These are phyloP conservation scores for Taphrina flavorubra DNA, from an alignment of 1,139 yeast species.

Conservation along the genomic window DNA sequence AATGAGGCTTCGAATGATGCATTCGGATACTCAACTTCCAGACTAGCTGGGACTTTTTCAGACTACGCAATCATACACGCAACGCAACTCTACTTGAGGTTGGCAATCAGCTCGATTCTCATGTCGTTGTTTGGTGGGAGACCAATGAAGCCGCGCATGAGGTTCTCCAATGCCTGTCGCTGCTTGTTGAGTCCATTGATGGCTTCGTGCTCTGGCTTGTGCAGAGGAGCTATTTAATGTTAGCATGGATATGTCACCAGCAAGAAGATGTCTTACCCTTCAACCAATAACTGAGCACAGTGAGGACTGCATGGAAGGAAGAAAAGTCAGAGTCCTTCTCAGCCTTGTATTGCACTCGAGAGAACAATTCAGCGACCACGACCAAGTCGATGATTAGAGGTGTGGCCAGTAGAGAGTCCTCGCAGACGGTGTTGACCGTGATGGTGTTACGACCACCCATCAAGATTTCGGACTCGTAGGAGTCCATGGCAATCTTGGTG, in stretches of 20 bases:
- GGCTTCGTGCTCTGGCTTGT: conserved; percentile 69
- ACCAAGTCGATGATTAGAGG: conserved; percentile 92
- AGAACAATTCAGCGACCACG: conserved; percentile 84
- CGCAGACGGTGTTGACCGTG: conserved; percentile 93
- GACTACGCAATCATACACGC: too few relatives aligned
- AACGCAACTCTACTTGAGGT: not conserved
- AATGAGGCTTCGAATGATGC: too few relatives aligned
- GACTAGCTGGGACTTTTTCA: conserved; percentile 13
- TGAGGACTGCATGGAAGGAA: conserved; percentile 79
- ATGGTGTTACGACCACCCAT: conserved; percentile 96
- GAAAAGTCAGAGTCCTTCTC: conserved; percentile 59
- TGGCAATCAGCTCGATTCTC: conserved; percentile 66
- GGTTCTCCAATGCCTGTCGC: conserved; percentile 88
- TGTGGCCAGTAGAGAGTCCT: conserved; percentile 91
- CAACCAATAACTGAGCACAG: conserved; percentile 92
- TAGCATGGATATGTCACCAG: not conserved
- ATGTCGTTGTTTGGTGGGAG: conserved; percentile 88
- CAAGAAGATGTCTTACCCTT: conserved; percentile 61
- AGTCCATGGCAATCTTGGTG: conserved; percentile 98
- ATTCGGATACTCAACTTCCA: conserved; percentile 4
- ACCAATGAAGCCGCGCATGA: conserved; percentile 86
- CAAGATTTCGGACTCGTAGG: conserved; percentile 95
- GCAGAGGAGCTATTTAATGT: conserved; percentile 3
- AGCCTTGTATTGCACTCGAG: conserved; percentile 80
- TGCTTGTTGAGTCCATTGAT: conserved; percentile 95